Percentiles rank a stretch among this genome's conserved stretches.
phyloP scores from a whole-genome alignment of 176 grass and related monocot genomes.

The maize (Zea mays) region DNA sequence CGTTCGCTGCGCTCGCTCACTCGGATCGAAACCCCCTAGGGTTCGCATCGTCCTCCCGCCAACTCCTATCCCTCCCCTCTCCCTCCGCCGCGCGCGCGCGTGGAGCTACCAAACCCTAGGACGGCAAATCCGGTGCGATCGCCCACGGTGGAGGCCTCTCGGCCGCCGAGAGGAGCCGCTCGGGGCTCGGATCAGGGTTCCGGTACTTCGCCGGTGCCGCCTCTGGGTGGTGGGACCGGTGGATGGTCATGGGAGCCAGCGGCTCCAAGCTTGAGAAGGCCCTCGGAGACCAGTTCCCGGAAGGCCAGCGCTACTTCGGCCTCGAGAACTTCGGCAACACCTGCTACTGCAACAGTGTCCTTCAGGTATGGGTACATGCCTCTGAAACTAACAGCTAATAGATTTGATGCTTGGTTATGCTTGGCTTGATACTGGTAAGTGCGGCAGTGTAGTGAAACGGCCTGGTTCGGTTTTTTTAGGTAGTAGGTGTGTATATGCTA shows the following conservation, averaged over 20 bases:
- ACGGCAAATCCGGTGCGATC: slow-evolving; percentile 50
- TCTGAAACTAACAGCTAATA: neutral
- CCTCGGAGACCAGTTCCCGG: slow-evolving; percentile 89
- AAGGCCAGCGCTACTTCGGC: slow-evolving; percentile 97
- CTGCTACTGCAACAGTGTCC: slow-evolving; percentile 98
- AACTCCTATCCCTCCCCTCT: neutral
- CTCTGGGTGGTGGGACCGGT: slow-evolving; percentile 93
- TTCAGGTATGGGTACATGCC: slow-evolving; percentile 54
- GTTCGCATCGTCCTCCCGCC: slow-evolving; percentile 20
- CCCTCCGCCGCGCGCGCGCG: slow-evolving; percentile 32
- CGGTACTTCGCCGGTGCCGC: slow-evolving; percentile 75
- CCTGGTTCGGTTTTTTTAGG: neutral
- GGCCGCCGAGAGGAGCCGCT: slow-evolving; percentile 65
- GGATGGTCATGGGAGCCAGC: slow-evolving; percentile 89
- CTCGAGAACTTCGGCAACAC: slow-evolving; percentile 98
- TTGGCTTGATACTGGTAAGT: neutral
- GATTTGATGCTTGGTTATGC: slow-evolving; percentile 22
- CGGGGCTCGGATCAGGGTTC: slow-evolving; percentile 69
- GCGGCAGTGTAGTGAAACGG: neutral
- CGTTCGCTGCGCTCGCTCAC: neutral
- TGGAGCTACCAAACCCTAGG: slow-evolving; percentile 43
- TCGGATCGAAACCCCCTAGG: slow-evolving; percentile 44
- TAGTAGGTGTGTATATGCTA: neutral
- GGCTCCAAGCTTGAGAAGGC: slow-evolving; percentile 99
- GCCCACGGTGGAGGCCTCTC: slow-evolving; percentile 69